Base-by-base conservation (phyloP, 768 basidiomycete species). In the Guyanaporus albipodus region DNA sequence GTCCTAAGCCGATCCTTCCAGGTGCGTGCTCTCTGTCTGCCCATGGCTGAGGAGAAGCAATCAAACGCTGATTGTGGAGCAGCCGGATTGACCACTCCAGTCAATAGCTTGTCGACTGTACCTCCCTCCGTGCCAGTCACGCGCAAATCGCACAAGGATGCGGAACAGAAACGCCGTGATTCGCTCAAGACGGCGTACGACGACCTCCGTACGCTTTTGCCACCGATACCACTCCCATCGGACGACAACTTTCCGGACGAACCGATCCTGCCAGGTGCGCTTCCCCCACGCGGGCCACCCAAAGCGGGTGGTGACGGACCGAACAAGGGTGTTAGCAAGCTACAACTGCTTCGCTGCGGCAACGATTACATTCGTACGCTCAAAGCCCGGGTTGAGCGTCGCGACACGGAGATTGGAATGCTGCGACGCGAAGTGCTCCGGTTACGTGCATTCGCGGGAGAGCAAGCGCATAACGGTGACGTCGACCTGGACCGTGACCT, bases 141-240 rank as follows among this genome's bases (percentile, higher is more conserved):
- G 49, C 91, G 90, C 65, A 85, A 84, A 23, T 89, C 89, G 7
- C 90, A 99, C 69, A 98, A 97, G 68, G 89, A 85, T 11, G 96
- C 96, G 6, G 96, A 99, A 67, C 96, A 99, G 66, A 93, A 94
- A 63, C 86, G 96, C 36, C 83, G 96, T 8, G 95, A 99, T 67
- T 93, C 91, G 35, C 80, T 98, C 49, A 99, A 98, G 71, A 84
- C 87, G 14, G 91, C 93, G 4, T 98, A 87, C 58, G 89, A 92
- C 56, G 88, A 91, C 44, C 74, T 92, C 10, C 85, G 90, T 14
- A 64, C 73, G 15, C 73, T 98, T 14, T 76, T 99, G 1, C 96
- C 96, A 1, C 89, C 91, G 7, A 89, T 96, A 56, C 86, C 91
- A 9, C 73, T 91, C 2, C 84, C 90, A 2, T 80, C 82, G 0